These are phyloP conservation scores for Oenanthe sinensis DNA, from an alignment of 129 eudicot genomes.

Conservation along the genomic window DNA sequence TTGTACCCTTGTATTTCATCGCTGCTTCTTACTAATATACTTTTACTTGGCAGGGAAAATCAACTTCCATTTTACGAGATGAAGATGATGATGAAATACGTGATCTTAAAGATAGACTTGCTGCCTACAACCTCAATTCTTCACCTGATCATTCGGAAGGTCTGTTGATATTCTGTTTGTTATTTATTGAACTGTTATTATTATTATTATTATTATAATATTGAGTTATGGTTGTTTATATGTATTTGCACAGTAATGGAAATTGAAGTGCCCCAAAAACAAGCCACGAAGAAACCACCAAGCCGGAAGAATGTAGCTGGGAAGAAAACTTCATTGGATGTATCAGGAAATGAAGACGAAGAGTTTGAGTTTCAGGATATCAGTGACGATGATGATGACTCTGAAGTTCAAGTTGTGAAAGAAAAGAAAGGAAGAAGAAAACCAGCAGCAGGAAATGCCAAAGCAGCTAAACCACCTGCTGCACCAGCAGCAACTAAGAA, in stretches of 20 bases:
- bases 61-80: constrained; percentile 19
- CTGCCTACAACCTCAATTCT: constrained; percentile 64
- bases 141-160: constrained; percentile 81
- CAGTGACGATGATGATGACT: constrained; percentile 42
- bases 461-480: constrained; percentile 39
- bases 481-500: constrained; percentile 50
- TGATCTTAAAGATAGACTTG: constrained; percentile 58
- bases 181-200: neutral
- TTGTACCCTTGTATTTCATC: neutral
- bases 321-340: constrained; percentile 35
- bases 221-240: neutral
- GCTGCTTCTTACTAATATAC: neutral
- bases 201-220: neutral
- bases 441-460: constrained; percentile 41
- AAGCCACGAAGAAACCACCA: constrained; percentile 40
- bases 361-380: constrained; percentile 20
- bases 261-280: constrained; percentile 25
- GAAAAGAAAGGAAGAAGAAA: constrained; percentile 52
- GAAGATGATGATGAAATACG: constrained; percentile 35
- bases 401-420: constrained; percentile 19
- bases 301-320: constrained; percentile 37
- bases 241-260: constrained; percentile 25
- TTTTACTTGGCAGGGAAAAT: constrained; percentile 35
- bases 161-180: constrained; percentile 13
- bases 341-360: constrained; percentile 37